Evolutionary conservation across 2,329 filamentous ascomycete genomes (phyloP), one percentile per base, ranked within the genome.

Genomic region (Phaeoacremonium minimum): DNA sequence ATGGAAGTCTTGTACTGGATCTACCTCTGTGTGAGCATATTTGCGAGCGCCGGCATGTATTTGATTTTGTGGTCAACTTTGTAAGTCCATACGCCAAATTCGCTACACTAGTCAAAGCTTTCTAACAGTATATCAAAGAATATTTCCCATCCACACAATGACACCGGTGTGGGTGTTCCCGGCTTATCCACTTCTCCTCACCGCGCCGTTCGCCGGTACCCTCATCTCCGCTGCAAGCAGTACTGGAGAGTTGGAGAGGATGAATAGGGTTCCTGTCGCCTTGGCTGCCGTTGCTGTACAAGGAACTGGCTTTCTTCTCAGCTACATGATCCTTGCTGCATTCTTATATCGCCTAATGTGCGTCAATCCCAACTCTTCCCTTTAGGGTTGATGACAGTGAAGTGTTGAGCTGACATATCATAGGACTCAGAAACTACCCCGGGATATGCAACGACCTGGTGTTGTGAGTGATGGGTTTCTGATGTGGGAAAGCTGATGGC

Each of bases 141-240:
- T 66, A 17, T 73, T 72, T 33, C 71, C 87, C 0, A 86, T 93
- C 32, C 83, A 86, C 20, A 80, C 80, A 35, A 93, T 94, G 87
- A 93, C 87, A 1, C 87, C 87, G 0, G 80, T 88, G 14, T 93
- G 87, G 87, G 88, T 91, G 37, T 93, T 93, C 46, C 87, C 87
- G 0, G 86, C 84, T 1, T 94, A 94, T 46, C 86, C 87, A 1
- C 69, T 93, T 15, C 73, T 94, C 4, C 76, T 93, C 7, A 78
- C 84, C 15, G 87, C 83, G 0, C 83, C 87, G 0, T 80, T 89
- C 47, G 87, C 83, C 13, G 73, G 75, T 14, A 78, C 68, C 33
- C 61, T 78, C 18, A 70, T 78, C 41, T 50, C 57, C 30, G 61
- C 67, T 7, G 62, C 66, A 7, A 46, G 50, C 7, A 41, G 44